Base-by-base conservation (phyloP, 345 rosid species). In the Combretum micranthum region DNA sequence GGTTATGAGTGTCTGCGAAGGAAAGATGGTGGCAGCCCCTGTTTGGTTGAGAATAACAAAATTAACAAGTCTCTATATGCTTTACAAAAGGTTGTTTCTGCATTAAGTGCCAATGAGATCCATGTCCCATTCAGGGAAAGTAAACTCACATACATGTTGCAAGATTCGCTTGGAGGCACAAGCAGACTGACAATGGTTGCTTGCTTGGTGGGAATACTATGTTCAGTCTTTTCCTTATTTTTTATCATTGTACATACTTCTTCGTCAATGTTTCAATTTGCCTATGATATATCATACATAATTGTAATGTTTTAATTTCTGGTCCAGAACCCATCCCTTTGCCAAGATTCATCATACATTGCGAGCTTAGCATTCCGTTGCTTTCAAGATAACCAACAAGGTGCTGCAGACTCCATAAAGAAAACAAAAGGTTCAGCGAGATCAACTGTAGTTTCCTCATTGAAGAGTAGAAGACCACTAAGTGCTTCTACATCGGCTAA, bases 101-200 rank as follows among this genome's bases (percentile, higher is more conserved):
- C 97, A 47, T 69, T 90, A 57, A 84, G 68, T 56, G 78, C 80
- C 42, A 81, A 79, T 56, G 90, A 81, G 53, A 57, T 61, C 20
- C 86, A 79, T 56, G 80, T 86, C 39, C 92, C 90, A 20, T 90
- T 80, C 68, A 80, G 92, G 19, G 95, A 84, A 72, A 90, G 86
- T 65, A 84, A 77, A 68, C 77, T 89, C 39, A 82, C 87, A 37
- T 84, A 72, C 49, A 69, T 89, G 83, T 62, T 86, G 73, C 79
- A 80, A 59, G 87, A 84, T 56, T 89, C 92, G 18, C 63, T 89
- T 15, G 74, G 79, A 67, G 78, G 87, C 56, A 56, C 50, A 50
- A 75, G 63, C 67, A 69, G 47, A 66, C 64, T 80, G 11, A 58
- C 81, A 81, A 63, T 84, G 50, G 59, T 90, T 47, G 74, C 90